These are phyloP conservation scores for Aureobasidium namibiae DNA, from an alignment of 2,329 filamentous ascomycete species.

Conservation along the genomic window DNA sequence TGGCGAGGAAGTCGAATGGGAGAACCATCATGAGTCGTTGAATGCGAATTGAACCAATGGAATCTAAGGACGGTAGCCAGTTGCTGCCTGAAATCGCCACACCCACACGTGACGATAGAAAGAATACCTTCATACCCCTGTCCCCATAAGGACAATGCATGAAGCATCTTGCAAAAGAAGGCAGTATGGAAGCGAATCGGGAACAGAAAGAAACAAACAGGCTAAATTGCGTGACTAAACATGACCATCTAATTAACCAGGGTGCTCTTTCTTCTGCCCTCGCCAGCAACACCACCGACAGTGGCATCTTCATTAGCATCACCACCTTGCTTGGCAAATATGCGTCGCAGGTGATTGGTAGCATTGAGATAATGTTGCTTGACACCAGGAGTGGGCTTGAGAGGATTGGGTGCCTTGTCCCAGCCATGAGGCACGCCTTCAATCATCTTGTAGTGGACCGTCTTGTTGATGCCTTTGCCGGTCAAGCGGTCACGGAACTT, in stretches of 20 bases:
- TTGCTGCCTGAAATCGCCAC: background rate
- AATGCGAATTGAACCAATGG: background rate
- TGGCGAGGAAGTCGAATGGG: too few relatives aligned
- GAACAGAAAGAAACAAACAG: too few relatives aligned
- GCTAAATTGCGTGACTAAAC: background rate
- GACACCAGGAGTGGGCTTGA: constrained; percentile 44
- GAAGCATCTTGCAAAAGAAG: background rate
- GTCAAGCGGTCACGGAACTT: constrained; percentile 52
- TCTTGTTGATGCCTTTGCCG: constrained; percentile 35
- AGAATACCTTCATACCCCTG: too few relatives aligned
- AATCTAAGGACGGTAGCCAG: background rate
- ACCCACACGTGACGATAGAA: background rate
- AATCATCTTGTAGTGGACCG: constrained; percentile 51
- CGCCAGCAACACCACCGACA: constrained; percentile 3
- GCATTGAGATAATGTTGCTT: constrained; percentile 48
- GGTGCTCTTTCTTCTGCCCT: constrained; percentile 6
- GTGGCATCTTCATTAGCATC: background rate
- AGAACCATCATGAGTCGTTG: too few relatives aligned
- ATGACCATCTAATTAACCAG: constrained; percentile 3
- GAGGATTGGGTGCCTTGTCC: constrained; percentile 58
- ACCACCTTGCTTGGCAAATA: constrained; percentile 25
- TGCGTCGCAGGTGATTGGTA: constrained; percentile 42
- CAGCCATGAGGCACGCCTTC: constrained; percentile 54
- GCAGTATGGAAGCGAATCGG: background rate
- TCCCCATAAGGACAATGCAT: too few relatives aligned